Conservation (phyloP, 306 rosid species). For the Vigna nakashimae region DNA sequence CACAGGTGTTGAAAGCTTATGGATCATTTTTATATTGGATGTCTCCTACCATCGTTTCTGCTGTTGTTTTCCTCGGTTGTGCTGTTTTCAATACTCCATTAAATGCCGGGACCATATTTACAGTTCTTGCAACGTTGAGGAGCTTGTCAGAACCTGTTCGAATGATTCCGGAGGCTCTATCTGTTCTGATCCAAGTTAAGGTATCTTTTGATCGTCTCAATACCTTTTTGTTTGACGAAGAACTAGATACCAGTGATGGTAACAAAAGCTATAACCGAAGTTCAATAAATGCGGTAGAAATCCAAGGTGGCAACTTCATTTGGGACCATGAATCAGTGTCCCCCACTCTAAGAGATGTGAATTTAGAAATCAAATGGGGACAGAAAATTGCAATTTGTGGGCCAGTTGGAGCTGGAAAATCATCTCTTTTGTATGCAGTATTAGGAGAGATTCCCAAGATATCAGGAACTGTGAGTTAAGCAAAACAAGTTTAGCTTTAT, state of each 20-base stretch:
- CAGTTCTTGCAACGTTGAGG: slow-evolving; percentile 72
- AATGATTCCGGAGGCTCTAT: slow-evolving; percentile 81
- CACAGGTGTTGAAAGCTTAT: slow-evolving; percentile 52
- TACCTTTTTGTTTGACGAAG: slow-evolving; percentile 68
- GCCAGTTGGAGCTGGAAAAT: slow-evolving; percentile 86
- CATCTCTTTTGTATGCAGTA: slow-evolving; percentile 73
- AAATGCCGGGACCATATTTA: slow-evolving; percentile 80
- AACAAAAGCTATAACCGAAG: slow-evolving; percentile 21
- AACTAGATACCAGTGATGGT: slow-evolving; percentile 46
- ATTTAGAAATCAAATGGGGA: slow-evolving; percentile 58
- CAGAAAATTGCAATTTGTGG: slow-evolving; percentile 83
- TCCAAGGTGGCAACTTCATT: slow-evolving; percentile 61
- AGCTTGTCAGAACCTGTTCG: slow-evolving; percentile 72
- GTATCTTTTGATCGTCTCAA: slow-evolving; percentile 78
- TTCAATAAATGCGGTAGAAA: slow-evolving; percentile 50
- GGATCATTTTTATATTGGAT: slow-evolving; percentile 68
- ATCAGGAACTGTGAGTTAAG: slow-evolving; percentile 69
- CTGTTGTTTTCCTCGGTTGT: slow-evolving; percentile 67
- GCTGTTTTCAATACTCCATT: slow-evolving; percentile 57
- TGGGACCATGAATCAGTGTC: slow-evolving; percentile 64
- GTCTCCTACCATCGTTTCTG: slow-evolving; percentile 73
- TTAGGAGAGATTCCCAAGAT: slow-evolving; percentile 79
- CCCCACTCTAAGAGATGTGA: slow-evolving; percentile 59
- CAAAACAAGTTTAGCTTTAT: too few relatives aligned
- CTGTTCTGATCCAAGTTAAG: slow-evolving; percentile 71